Conservation (phyloP, 2,329 filamentous ascomycete species). For the Fusarium sulawesiense region DNA sequence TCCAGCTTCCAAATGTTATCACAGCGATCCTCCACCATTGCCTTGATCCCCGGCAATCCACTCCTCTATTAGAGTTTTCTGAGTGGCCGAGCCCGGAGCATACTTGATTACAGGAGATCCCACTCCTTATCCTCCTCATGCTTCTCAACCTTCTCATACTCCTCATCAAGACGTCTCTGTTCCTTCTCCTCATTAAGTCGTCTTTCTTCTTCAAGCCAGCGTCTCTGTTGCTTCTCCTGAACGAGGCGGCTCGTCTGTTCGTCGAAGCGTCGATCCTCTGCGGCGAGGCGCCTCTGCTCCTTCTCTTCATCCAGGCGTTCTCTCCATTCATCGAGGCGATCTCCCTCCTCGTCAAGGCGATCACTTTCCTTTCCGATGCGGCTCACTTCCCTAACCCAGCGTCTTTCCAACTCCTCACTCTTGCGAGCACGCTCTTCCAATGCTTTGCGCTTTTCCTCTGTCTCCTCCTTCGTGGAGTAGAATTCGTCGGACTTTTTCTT, state of each 20-base stretch:
- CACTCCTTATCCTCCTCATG: background rate
- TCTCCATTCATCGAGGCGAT: too few relatives aligned
- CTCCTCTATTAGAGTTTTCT: background rate
- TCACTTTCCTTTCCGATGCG: fast-evolving
- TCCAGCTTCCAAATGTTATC: background rate
- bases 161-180: background rate
- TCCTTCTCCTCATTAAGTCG: background rate
- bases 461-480: background rate
- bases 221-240: too few relatives aligned
- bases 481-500: background rate
- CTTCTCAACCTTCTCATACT: background rate
- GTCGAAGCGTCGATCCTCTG: too few relatives aligned
- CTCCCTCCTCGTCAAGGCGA: fast-evolving
- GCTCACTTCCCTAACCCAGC: too few relatives aligned
- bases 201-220: too few relatives aligned
- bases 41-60: background rate
- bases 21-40: background rate
- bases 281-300: background rate
- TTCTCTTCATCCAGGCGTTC: background rate
- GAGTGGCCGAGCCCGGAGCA: background rate
- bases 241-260: too few relatives aligned
- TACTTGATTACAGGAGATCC: background rate
- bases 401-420: background rate
- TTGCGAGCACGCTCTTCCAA: background rate
- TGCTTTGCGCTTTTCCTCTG: background rate